Conservation (phyloP, 192 early-diverging fungal genomes). For the Mortierella hygrophila region DNA sequence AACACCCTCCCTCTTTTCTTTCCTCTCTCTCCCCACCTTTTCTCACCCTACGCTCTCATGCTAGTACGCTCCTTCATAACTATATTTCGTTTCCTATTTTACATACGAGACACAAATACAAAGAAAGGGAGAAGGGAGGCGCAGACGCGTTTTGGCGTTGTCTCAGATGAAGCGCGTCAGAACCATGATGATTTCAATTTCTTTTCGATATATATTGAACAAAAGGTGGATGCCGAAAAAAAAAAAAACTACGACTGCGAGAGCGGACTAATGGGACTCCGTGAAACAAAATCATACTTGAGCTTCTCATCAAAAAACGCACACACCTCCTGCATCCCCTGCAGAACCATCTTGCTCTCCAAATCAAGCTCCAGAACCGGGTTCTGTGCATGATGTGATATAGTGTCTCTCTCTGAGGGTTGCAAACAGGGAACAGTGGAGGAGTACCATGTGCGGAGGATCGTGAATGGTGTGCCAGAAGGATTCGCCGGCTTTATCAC, state of each 20-base stretch:
- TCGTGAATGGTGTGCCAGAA: conserved; percentile 93
- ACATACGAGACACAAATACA: no score
- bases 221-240: no score
- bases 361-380: conserved; percentile 20
- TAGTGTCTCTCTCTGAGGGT: conserved; percentile 61
- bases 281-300: neutral
- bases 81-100: no score
- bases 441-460: conserved; percentile 83
- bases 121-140: no score
- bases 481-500: conserved; percentile 84
- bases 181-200: neutral
- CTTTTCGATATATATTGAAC: neutral
- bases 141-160: neutral
- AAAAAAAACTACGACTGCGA: neutral
- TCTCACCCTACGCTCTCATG: no score
- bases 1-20: neutral
- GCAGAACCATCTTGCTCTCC: neutral
- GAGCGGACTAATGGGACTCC: neutral
- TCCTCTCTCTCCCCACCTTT: neutral
- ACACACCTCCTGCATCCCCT: conserved; percentile 11
- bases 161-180: neutral
- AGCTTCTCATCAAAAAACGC: neutral
- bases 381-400: conserved; percentile 11
- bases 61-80: neutral
- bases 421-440: conserved; percentile 66